Conservation (phyloP, 108 stramenopile genomes). For the Nitzschia putrida region DNA sequence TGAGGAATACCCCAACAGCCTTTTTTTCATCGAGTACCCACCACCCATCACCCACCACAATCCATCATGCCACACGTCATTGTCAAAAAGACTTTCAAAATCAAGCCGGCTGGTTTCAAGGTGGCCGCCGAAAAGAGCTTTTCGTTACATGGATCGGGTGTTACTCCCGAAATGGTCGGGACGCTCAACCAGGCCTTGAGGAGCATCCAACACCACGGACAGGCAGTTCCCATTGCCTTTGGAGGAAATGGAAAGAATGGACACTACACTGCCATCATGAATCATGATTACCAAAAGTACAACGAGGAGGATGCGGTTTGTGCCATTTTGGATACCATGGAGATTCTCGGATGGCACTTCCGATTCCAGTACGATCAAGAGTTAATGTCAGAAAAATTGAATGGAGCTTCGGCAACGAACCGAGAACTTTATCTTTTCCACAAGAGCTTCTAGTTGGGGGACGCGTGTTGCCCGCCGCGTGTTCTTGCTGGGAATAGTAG, state of each 20-base stretch:
- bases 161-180: conserved; percentile 12
- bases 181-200: conserved; percentile 20
- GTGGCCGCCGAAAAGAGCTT: conserved; percentile 6
- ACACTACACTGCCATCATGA: conserved; percentile 27
- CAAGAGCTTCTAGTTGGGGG: too few relatives aligned
- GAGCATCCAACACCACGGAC: background rate
- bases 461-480: too few relatives aligned
- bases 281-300: conserved; percentile 44
- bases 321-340: conserved; percentile 46
- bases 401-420: too few relatives aligned
- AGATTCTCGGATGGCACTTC: conserved; percentile 40
- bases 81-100: conserved; percentile 5
- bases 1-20: too few relatives aligned
- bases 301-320: conserved; percentile 38
- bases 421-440: too few relatives aligned
- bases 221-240: conserved; percentile 20
- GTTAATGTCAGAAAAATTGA: too few relatives aligned
- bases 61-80: background rate
- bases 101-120: background rate
- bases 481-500: too few relatives aligned
- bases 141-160: conserved; percentile 33
- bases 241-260: background rate
- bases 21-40: too few relatives aligned
- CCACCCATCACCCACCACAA: too few relatives aligned
- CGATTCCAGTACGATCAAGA: too few relatives aligned